Evolutionary conservation across 1,284 basidiomycete species (phyloP).

Genomic region (Ceratobasidium sp.): DNA sequence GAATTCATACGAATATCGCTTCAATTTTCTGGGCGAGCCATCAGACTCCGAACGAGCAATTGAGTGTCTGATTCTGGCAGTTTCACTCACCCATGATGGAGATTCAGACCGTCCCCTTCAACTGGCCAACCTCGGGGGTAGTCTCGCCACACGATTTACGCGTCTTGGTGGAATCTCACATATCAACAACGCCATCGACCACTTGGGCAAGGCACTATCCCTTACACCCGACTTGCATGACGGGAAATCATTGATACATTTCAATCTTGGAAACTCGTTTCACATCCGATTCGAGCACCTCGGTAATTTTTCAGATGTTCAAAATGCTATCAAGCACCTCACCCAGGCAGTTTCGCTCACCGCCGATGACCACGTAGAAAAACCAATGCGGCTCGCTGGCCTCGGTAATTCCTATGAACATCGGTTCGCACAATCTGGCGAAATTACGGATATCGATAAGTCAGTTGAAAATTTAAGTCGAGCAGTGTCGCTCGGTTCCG

Average conservation of each 20-base stretch:
- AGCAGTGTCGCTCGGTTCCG: neutral
- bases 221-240: neutral
- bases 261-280: neutral
- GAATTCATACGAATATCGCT: neutral
- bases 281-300: neutral
- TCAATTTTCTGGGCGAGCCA: neutral
- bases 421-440: neutral
- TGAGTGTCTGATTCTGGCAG: neutral
- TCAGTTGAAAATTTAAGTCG: neutral
- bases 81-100: neutral
- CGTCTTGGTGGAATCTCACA: neutral
- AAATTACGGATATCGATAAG: neutral
- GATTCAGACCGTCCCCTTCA: neutral
- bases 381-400: neutral
- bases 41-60: neutral
- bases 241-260: neutral
- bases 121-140: neutral
- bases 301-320: neutral
- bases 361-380: neutral
- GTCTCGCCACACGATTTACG: neutral
- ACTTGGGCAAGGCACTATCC: too few relatives aligned
- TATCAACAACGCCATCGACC: too few relatives aligned
- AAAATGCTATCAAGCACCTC: neutral
- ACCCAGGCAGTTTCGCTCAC: neutral
- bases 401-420: neutral